These are phyloP conservation scores for Tolypocladium amazonense DNA, from an alignment of 2,329 filamentous ascomycete species.

Conservation along the genomic window DNA sequence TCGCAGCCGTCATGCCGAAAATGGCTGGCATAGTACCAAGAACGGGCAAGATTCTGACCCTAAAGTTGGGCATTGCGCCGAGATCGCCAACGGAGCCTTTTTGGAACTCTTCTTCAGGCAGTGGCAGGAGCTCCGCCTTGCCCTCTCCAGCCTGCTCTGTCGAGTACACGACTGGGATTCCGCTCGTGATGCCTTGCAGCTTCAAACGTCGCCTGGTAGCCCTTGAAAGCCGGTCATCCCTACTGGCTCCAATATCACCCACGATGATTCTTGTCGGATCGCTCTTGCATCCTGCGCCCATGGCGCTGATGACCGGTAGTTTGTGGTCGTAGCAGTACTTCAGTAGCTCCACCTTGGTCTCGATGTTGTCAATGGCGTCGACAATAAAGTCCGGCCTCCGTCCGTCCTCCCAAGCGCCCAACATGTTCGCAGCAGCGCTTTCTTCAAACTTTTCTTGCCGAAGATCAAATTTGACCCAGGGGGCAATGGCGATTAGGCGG, in stretches of 20 bases:
- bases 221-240: constrained; percentile 80
- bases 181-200: constrained; percentile 64
- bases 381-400: constrained; percentile 77
- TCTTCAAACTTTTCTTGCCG: constrained; percentile 74
- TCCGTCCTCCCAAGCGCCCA: constrained; percentile 54
- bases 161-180: constrained; percentile 87
- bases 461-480: constrained; percentile 86
- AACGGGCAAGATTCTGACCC: constrained; percentile 88
- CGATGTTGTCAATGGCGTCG: constrained; percentile 97
- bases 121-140: constrained; percentile 79
- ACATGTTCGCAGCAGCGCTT: constrained; percentile 51
- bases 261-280: constrained; percentile 75
- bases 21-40: constrained; percentile 95
- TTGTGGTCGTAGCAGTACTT: constrained; percentile 74
- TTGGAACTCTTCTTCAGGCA: constrained; percentile 76
- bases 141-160: constrained; percentile 83
- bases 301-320: constrained; percentile 80
- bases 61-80: constrained; percentile 82
- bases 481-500: constrained; percentile 73
- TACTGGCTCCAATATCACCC: constrained; percentile 80
- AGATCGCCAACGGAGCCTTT: constrained; percentile 82
- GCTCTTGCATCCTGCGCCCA: constrained; percentile 94
- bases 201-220: constrained; percentile 74
- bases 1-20: constrained; percentile 84
- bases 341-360: constrained; percentile 85